These are phyloP conservation scores for Taphrina populina DNA, from an alignment of 1,139 yeast species.

Conservation along the genomic window DNA sequence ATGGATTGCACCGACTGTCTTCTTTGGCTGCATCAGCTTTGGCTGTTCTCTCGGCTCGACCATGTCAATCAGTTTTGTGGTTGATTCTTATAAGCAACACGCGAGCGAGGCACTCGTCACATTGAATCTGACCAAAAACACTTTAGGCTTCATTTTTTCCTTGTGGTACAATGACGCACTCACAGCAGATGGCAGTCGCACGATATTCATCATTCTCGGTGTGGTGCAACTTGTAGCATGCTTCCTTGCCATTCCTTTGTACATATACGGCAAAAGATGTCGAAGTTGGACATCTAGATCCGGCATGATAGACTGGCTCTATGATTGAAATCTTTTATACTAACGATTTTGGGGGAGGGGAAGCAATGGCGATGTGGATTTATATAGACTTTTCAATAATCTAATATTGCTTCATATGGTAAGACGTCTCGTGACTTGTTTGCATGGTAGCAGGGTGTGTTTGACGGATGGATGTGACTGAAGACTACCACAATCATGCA, in stretches of 20 bases:
- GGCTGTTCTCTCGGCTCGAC: constrained; percentile 64
- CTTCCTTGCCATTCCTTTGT: constrained; percentile 55
- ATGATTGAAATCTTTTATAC: too few species aligned
- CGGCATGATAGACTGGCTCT: constrained; percentile 45
- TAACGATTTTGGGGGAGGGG: too few species aligned
- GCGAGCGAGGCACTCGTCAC: constrained; percentile 60
- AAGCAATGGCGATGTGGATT: too few species aligned
- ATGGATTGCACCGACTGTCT: constrained; percentile 63
- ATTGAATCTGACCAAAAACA: constrained; percentile 56
- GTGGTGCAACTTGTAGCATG: constrained; percentile 55
- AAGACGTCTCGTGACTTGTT: too few species aligned
- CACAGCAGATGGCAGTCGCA: constrained; percentile 50
- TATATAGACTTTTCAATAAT: too few species aligned
- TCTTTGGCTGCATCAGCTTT: constrained; percentile 58
- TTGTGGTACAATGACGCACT: constrained; percentile 56
- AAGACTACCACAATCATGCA: too few species aligned
- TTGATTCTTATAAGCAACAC: constrained; percentile 59
- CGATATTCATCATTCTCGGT: constrained; percentile 57
- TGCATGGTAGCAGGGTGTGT: too few species aligned
- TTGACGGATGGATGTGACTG: too few species aligned
- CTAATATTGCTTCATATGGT: too few species aligned
- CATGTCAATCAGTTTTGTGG: constrained; percentile 60
- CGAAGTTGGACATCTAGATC: constrained; percentile 42
- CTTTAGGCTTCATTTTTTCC: constrained; percentile 57
- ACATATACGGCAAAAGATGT: constrained; percentile 56